Percentiles rank a stretch among this genome's conserved stretches.
Evolutionary conservation across 345 rosid genomes (phyloP).

Genomic region (Hevea brasiliensis): DNA sequence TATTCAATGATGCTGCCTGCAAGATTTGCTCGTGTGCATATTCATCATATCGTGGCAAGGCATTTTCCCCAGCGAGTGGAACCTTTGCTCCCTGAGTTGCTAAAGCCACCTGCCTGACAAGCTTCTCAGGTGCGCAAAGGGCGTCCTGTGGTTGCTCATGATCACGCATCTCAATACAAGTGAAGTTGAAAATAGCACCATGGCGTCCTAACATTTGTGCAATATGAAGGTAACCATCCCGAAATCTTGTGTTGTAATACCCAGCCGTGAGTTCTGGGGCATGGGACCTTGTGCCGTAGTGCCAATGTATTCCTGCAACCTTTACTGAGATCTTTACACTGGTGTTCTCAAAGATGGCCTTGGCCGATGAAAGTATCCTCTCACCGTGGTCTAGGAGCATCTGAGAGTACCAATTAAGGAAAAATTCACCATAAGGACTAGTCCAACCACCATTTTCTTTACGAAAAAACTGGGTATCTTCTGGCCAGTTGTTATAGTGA

Average conservation of each 20-base stretch:
- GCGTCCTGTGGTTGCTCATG: slow-evolving; percentile 97
- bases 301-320: slow-evolving; percentile 98
- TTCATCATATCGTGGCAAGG: slow-evolving; percentile 77
- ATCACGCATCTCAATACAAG: slow-evolving; percentile 95
- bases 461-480: slow-evolving; percentile 77
- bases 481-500: slow-evolving; percentile 92
- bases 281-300: slow-evolving; percentile 84
- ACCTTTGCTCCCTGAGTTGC: slow-evolving; percentile 68
- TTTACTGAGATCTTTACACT: slow-evolving; percentile 81
- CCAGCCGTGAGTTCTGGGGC: slow-evolving; percentile 99
- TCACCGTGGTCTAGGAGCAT: slow-evolving; percentile 83
- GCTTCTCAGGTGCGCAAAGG: slow-evolving; percentile 89
- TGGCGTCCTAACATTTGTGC: slow-evolving; percentile 92
- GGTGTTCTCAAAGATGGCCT: slow-evolving; percentile 42
- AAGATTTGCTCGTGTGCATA: slow-evolving; percentile 76
- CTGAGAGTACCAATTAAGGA: slow-evolving; percentile 90
- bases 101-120: slow-evolving; percentile 81
- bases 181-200: slow-evolving; percentile 89
- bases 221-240: slow-evolving; percentile 89
- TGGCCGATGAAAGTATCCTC: slow-evolving; percentile 67
- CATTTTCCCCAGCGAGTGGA: slow-evolving; percentile 92
- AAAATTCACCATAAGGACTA: slow-evolving; percentile 77
- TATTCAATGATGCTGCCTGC: slow-evolving; percentile 57
- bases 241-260: slow-evolving; percentile 82
- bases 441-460: slow-evolving; percentile 93